These are phyloP conservation scores for Coprinopsis sp. DNA, from an alignment of 768 basidiomycete genomes.

Conservation along the genomic window DNA sequence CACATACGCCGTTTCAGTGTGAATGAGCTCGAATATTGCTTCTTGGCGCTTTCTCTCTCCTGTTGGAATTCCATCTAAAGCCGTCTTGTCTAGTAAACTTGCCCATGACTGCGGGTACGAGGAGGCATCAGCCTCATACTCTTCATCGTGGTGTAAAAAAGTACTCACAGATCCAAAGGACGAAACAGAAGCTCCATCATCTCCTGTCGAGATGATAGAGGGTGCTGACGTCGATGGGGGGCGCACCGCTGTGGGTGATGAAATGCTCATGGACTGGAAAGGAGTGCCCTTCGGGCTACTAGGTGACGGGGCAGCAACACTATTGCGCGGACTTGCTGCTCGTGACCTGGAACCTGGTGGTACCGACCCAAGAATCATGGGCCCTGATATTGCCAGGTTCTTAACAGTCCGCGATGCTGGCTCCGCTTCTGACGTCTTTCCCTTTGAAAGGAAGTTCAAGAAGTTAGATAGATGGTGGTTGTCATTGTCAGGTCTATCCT, in stretches of 20 bases:
- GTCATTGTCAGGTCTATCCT: not conserved
- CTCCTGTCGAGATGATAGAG: not conserved
- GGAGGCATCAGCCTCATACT: not conserved
- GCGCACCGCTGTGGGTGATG: not conserved
- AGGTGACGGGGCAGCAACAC: not conserved
- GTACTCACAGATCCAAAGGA: slow-evolving; percentile 62
- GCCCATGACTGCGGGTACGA: slow-evolving; percentile 70
- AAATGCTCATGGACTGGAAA: not conserved
- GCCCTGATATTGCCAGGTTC: slow-evolving; percentile 63
- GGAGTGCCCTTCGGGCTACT: not conserved
- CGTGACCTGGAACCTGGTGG: not conserved
- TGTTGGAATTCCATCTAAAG: slow-evolving; percentile 72
- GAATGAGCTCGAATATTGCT: slow-evolving; percentile 94
- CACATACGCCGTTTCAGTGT: slow-evolving; percentile 87
- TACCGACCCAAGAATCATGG: slow-evolving; percentile 41
- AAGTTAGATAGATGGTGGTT: slow-evolving; percentile 2
- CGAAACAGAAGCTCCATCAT: slow-evolving; percentile 44
- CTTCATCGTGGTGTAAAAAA: not conserved
- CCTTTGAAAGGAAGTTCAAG: slow-evolving; percentile 18
- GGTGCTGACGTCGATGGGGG: not conserved
- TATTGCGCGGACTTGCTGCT: not conserved
- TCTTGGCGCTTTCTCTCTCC: slow-evolving; percentile 87
- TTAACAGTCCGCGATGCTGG: slow-evolving; percentile 33
- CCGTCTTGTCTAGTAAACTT: slow-evolving; percentile 82
- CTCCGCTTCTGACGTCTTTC: slow-evolving; percentile 43